Conservation (phyloP, 202 grass and related monocot species). For the Zizania palustris region DNA sequence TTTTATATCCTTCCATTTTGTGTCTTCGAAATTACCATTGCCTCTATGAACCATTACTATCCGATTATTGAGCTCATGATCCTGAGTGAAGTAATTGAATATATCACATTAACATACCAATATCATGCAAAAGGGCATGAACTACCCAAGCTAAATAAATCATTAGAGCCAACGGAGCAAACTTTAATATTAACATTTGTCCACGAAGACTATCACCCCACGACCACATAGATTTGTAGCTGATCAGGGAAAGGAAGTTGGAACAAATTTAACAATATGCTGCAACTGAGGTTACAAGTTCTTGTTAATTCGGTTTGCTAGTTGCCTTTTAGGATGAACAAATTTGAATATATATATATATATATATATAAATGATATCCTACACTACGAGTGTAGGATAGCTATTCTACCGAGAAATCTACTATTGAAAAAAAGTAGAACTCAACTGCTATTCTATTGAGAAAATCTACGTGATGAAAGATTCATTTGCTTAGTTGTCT, state of each 20-base stretch:
- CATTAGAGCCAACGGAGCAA: neutral
- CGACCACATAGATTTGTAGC: neutral
- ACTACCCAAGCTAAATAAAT: conserved; percentile 17
- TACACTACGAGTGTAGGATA: no score
- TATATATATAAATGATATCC: no score
- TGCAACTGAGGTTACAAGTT: conserved; percentile 16
- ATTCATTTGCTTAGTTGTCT: no score
- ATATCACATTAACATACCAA: conserved; percentile 44
- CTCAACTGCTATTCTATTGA: no score
- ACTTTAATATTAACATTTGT: neutral
- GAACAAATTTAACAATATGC: neutral
- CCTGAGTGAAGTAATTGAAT: conserved; percentile 55
- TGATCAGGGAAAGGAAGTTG: neutral
- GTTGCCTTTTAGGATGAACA: neutral
- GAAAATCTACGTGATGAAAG: no score
- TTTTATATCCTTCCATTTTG: conserved; percentile 78
- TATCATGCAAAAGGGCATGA: conserved; percentile 15
- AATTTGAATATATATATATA: neutral
- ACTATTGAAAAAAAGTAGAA: no score
- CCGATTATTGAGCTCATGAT: conserved; percentile 87
- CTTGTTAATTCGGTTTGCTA: conserved; percentile 14
- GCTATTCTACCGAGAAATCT: no score
- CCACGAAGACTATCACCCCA: conserved; percentile 13
- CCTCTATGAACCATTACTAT: conserved; percentile 72
- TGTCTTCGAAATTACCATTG: conserved; percentile 64